These are phyloP conservation scores for Thalassiosira delicatula DNA, from an alignment of 352 stramenopile species.

Conservation along the genomic window DNA sequence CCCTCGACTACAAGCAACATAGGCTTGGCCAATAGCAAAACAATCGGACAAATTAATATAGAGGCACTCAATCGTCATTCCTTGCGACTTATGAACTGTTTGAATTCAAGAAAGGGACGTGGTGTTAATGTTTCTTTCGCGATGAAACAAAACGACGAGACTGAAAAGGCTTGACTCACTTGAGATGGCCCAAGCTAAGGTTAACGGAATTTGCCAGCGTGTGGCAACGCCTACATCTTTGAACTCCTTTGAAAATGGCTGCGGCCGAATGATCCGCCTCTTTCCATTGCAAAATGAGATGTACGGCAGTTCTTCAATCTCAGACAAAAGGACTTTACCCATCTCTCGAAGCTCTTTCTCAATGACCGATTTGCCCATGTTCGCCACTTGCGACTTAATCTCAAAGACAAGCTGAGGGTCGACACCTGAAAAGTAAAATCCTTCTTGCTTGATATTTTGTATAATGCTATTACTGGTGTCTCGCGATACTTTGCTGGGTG, in stretches of 20 bases:
- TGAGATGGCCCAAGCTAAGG: too few species aligned
- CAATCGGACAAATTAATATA: constrained; percentile 56
- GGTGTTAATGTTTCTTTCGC: too few species aligned
- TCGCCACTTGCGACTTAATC: constrained; percentile 12
- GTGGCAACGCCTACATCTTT: too few species aligned
- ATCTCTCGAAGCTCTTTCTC: constrained; percentile 19
- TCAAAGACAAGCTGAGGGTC: constrained; percentile 18
- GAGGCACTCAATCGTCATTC: constrained; percentile 62
- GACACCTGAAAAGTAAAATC: constrained; percentile 31
- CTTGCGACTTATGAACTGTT: constrained; percentile 40
- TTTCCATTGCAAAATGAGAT: constrained; percentile 30
- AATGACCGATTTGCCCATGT: constrained; percentile 1
- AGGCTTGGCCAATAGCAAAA: constrained; percentile 68
- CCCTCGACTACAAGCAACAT: constrained; percentile 67
- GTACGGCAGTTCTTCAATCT: constrained; percentile 14
- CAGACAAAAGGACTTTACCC: constrained; percentile 9
- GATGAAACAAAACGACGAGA: too few species aligned
- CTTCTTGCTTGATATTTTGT: constrained; percentile 13
- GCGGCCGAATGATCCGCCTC: constrained; percentile 22
- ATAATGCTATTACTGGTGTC: not conserved
- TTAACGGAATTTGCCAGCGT: too few species aligned
- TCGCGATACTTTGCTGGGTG: constrained; percentile 2
- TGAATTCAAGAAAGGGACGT: too few species aligned
- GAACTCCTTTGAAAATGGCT: constrained; percentile 30
- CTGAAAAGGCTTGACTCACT: too few species aligned